Evolutionary conservation across 139 green algal species (phyloP), one percentile per base, ranked within the genome.

Genomic region (Chlamydomonas urium): DNA sequence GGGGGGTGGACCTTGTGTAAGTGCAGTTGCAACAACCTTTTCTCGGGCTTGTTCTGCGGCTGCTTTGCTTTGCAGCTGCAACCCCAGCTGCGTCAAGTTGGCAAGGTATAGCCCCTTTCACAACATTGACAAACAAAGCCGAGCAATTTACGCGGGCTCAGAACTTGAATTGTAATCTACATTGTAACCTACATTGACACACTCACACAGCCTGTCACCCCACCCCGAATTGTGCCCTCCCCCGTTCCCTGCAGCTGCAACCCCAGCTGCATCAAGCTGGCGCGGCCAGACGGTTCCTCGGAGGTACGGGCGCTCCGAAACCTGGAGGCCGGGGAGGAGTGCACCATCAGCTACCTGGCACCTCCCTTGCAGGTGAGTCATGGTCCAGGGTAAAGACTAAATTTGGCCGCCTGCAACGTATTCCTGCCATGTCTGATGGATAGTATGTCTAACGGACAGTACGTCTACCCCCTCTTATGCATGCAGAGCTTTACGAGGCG

Each of bases 241-340:
- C 14, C 14, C 14, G 8, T 50, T 50, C 8, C 42, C 42, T 50
- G 10, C 42, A 8, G 24, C 53, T 53, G 42, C 53, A 28, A 14
- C 53, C 53, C 53, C 60, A 67, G 60, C 29, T 67, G 60, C 33
- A 67, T 67, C 32, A 67, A 67, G 60, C 60, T 67, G 32, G 60
- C 60, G 32, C 19, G 31, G 26, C 60, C 60, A 26, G 33, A 67
- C 29, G 60, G 60, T 6, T 42, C 60, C 32, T 67, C 60, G 4
- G 60, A 67, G 60, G 60, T 67, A 10, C 32, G 60, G 32, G 60
- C 60, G 32, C 14, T 67, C 19, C 31, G 60, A 6, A 6, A 23
- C 5, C 38, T 67, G 4, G 21, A 14, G 24, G 32, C 31, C 10
- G 60, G 60, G 6, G 60, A 67, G 33, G 60, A 67, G 60, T 67